Percentiles rank a stretch among this genome's conserved stretches.
These are phyloP conservation scores for Neobulgaria alba DNA, from an alignment of 2,329 filamentous ascomycete species.

Conservation along the genomic window DNA sequence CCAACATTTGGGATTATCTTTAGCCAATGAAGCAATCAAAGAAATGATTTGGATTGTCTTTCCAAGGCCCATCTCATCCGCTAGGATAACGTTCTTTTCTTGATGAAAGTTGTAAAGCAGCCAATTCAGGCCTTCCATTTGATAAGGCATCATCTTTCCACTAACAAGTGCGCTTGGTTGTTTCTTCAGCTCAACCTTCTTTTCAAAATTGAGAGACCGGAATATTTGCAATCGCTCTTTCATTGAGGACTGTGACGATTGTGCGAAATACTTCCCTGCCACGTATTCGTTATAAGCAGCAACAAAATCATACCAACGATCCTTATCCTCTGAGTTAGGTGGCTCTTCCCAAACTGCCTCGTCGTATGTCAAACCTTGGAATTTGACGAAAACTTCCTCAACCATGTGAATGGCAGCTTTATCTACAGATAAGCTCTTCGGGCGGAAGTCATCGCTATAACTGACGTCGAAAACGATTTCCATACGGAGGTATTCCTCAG, in stretches of 20 bases:
- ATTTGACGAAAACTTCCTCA: constrained; percentile 73
- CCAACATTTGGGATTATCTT: constrained; percentile 63
- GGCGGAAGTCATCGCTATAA: constrained; percentile 45
- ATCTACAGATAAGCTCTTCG: constrained; percentile 59
- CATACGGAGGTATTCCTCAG: constrained; percentile 74
- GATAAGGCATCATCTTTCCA: constrained; percentile 86
- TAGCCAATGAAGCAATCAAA: constrained; percentile 65
- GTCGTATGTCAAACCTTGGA: constrained; percentile 84
- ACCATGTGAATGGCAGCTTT: constrained; percentile 65
- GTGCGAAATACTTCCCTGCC: constrained; percentile 61
- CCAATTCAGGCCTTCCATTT: constrained; percentile 91
- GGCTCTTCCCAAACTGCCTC: constrained; percentile 85
- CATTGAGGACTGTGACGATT: constrained; percentile 49
- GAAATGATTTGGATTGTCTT: constrained; percentile 93
- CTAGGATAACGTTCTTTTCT: constrained; percentile 78
- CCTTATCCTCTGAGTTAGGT: constrained; percentile 51
- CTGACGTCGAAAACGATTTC: constrained; percentile 85
- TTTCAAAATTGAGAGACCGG: constrained; percentile 55
- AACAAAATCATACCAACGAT: constrained; percentile 71
- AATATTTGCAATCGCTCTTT: constrained; percentile 60
- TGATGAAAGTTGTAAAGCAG: constrained; percentile 82
- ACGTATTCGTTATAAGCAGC: constrained; percentile 82
- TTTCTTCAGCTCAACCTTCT: constrained; percentile 53
- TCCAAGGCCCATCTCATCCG: constrained; percentile 96
- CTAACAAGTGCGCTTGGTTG: constrained; percentile 69